Base-by-base conservation (phyloP, 345 rosid genomes). In the Schrenkiella parvula region DNA sequence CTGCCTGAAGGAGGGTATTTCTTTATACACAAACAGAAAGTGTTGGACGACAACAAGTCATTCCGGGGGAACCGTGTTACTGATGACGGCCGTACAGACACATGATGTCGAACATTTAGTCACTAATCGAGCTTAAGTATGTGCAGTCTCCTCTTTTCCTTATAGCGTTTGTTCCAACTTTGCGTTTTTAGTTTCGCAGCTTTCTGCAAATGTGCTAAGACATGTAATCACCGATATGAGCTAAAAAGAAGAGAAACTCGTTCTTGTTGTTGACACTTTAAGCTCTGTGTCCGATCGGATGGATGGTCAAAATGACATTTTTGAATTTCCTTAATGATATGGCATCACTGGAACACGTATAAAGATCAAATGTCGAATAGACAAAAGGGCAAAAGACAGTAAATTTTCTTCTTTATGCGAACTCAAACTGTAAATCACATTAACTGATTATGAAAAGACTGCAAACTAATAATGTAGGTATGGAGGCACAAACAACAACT, bases 1-100 rank as follows among this genome's bases (percentile, higher is more conserved):
- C 84, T 93, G 8, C 97, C 96, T 9, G 76, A 66, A 22, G 91
- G 77, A 72, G 88, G 88, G 5, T 89, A 81, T 21, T 82, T 85
- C 41, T 87, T 91, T 72, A 81, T 88, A 2, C 82, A 75, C 74
- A 82, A 85, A 86, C 10, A 17, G 4, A 23, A 92, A 86, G 4
- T 29, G 8, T 6, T 64, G 22, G 1, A 18, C 13, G 29, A 46
- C 14, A 84, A 88, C 48, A 65, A 79, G 68, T 86, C 96, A 3
- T 92, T 89, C 64, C 48, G 85, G 31, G 80, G 88, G 89, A 86
- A 89, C 73, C 80, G 71, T 31, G 72, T 80, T 35, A 68, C 84
- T 0, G 80, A 79, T 5, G 86, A 39, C 48, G 13, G 32, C 9
- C 25, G 29, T 21, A 38, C 31, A 22, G 15, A 11, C 12, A 31